Conservation (phyloP, 2,329 filamentous ascomycete genomes). For the Hypomyces perniciosus region DNA sequence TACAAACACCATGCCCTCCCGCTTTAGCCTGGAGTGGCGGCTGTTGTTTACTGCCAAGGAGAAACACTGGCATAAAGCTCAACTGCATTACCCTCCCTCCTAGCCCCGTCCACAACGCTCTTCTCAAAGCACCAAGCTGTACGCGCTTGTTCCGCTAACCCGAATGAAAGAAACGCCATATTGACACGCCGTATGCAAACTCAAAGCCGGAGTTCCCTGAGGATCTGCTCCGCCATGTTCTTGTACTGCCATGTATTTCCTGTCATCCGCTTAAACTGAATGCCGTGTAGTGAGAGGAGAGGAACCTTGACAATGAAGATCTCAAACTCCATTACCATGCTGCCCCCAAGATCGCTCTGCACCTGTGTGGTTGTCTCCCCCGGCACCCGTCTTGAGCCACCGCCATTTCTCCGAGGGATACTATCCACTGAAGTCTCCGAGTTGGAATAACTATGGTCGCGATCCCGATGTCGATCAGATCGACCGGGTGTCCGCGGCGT, state of each 20-base stretch:
- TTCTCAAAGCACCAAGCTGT: neutral
- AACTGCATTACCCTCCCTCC: neutral
- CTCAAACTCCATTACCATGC: conserved; percentile 82
- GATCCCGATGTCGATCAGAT: conserved; percentile 24
- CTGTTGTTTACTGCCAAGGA: conserved; percentile 1
- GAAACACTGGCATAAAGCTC: neutral
- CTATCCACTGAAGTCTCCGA: conserved; percentile 83
- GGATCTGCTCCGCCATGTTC: conserved; percentile 93
- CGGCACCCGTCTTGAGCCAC: conserved; percentile 52
- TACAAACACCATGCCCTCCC: conserved; percentile 14
- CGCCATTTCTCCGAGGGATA: conserved; percentile 48
- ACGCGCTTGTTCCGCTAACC: too few relatives aligned
- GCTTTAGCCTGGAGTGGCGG: conserved; percentile 6
- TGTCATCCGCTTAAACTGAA: conserved; percentile 95
- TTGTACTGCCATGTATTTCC: conserved; percentile 99
- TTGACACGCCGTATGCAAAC: neutral
- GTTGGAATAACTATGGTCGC: conserved; percentile 71
- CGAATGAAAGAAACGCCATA: neutral
- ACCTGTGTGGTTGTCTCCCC: conserved; percentile 91
- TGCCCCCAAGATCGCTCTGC: conserved; percentile 80
- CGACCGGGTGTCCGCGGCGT: conserved; percentile 40
- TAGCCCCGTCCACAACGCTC: neutral
- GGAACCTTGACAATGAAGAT: conserved; percentile 98
- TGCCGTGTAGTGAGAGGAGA: conserved; percentile 83
- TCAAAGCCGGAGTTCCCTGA: conserved; percentile 77